phyloP scores from a whole-genome alignment of 2,329 filamentous ascomycete genomes.

The Cercospora zeae-maydis region DNA sequence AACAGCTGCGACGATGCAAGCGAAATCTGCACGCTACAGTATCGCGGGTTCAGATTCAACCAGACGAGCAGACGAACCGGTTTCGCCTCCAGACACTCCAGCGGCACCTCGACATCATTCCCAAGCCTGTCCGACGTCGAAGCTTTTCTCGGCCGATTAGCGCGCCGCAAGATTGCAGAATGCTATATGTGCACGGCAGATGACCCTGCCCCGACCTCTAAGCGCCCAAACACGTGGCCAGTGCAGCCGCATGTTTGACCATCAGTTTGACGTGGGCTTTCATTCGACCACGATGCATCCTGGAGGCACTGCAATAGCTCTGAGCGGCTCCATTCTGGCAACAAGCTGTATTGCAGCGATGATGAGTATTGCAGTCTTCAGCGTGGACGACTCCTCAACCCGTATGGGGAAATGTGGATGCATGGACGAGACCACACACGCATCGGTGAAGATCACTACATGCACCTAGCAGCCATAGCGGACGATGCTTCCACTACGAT shows the following conservation, averaged over 20 bases:
- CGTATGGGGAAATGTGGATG: not conserved
- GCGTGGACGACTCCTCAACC: not conserved
- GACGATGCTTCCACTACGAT: not conserved
- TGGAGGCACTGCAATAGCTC: not conserved
- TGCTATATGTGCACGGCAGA: not conserved
- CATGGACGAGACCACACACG: not conserved
- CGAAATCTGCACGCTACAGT: not conserved
- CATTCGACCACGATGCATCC: not conserved
- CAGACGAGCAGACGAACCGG: not conserved
- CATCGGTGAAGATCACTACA: not conserved
- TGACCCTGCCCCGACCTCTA: not conserved
- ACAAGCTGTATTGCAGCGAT: not conserved
- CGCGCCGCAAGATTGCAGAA: not conserved
- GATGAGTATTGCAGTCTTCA: not conserved
- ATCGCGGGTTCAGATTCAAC: too few relatives aligned
- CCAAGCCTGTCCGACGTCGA: not conserved
- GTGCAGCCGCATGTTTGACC: not conserved
- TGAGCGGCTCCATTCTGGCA: not conserved
- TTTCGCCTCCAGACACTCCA: not conserved
- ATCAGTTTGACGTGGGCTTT: not conserved
- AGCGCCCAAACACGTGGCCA: not conserved
- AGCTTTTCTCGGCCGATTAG: not conserved
- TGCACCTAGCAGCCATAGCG: not conserved
- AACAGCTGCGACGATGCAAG: not conserved
- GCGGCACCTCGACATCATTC: not conserved